A percentile compares a stretch with the other conserved stretches of the same genome.
Conservation (phyloP, 2,329 filamentous ascomycete species). For the Neonectria hederae region DNA sequence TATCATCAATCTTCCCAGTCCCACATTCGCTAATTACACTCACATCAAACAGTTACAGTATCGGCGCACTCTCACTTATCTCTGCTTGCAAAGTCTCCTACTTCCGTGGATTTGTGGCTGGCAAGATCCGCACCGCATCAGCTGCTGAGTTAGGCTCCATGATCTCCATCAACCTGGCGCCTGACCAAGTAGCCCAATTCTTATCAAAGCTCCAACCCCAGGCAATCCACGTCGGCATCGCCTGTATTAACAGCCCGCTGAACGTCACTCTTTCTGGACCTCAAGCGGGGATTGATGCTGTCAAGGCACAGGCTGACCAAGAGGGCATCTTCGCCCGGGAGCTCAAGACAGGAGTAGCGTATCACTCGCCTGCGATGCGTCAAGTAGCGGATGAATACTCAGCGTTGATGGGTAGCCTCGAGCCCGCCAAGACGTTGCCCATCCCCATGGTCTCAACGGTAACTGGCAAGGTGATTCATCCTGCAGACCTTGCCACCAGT, state of each 20-base stretch:
- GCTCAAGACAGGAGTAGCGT: constrained; percentile 38
- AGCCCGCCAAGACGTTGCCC: neutral
- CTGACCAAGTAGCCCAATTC: neutral
- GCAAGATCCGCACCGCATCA: neutral
- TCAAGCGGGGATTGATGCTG: constrained; percentile 50
- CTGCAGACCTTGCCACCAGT: constrained; percentile 48
- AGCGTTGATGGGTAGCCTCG: neutral
- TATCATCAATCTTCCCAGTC: neutral
- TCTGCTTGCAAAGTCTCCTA: constrained; percentile 56
- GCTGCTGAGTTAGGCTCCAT: neutral
- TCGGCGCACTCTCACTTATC: neutral
- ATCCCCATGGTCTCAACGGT: constrained; percentile 23
- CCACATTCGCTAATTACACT: neutral
- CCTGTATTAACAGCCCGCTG: constrained; percentile 59
- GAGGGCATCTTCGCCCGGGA: constrained; percentile 55
- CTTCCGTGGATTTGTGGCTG: constrained; percentile 45
- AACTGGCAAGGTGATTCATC: constrained; percentile 2
- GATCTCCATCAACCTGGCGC: neutral
- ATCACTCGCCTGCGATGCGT: constrained; percentile 11
- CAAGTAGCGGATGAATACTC: neutral
- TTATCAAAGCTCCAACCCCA: neutral
- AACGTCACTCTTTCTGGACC: constrained; percentile 60
- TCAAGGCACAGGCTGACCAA: constrained; percentile 47
- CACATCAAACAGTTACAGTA: neutral
- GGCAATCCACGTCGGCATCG: constrained; percentile 36